Evolutionary conservation across 2,329 filamentous ascomycete genomes (phyloP).

Genomic region (Paecilomyces fulvus): DNA sequence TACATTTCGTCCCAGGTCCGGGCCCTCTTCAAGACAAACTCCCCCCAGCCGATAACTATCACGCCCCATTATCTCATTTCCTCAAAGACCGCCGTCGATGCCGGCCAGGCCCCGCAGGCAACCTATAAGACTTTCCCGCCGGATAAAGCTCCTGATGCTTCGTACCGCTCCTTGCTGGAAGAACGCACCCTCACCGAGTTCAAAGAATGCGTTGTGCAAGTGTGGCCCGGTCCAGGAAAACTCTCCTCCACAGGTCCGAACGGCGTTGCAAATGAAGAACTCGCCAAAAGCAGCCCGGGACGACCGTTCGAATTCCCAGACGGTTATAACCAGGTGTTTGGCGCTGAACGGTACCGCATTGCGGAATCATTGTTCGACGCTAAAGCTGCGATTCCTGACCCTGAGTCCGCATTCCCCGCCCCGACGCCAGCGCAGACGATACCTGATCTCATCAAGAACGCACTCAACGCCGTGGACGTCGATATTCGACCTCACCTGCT

Average conservation of each 20-base stretch:
- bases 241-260: conserved; percentile 45
- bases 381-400: conserved; percentile 55
- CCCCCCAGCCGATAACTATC: conserved; percentile 62
- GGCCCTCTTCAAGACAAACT: conserved; percentile 61
- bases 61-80: conserved; percentile 81
- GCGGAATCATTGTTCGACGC: conserved; percentile 90
- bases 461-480: conserved; percentile 73
- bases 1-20: conserved; percentile 87
- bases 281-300: conserved; percentile 62
- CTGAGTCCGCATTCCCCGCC: conserved; percentile 37
- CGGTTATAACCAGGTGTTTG: conserved; percentile 92
- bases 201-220: conserved; percentile 94
- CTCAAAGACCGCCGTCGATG: conserved; percentile 82
- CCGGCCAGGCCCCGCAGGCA: conserved; percentile 68
- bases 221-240: conserved; percentile 74
- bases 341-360: conserved; percentile 74
- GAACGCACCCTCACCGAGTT: conserved; percentile 90
- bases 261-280: conserved; percentile 63
- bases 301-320: conserved; percentile 96
- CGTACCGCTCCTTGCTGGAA: conserved; percentile 78
- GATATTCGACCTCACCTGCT: conserved; percentile 78
- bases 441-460: conserved; percentile 69
- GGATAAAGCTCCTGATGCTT: conserved; percentile 50
- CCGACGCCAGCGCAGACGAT: conserved; percentile 70
- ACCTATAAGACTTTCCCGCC: conserved; percentile 62